Base-by-base conservation (phyloP, 2,329 filamentous ascomycete species). In the Phymatotrichopsis omnivora region DNA sequence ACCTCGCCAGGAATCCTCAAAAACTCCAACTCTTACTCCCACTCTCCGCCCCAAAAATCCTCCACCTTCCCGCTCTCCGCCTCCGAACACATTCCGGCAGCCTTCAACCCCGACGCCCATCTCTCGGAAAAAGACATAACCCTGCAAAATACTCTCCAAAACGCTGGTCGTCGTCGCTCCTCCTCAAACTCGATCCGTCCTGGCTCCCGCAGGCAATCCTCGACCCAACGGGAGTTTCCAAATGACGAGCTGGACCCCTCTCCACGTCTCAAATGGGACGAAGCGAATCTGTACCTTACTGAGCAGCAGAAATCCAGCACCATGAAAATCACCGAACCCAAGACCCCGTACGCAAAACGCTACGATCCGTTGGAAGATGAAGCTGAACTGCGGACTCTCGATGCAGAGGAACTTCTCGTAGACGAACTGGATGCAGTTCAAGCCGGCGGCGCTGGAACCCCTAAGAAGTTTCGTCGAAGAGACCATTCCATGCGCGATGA, bases 241-340 rank as follows among this genome's bases (percentile, higher is more conserved):
- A 63, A 69, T 14, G 73, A 76, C 39, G 37, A 46, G 24, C 39
- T 36, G 20, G 73, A 77, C 37, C 72, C 70, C 46, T 79, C 75
- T 47, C 81, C 83, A 53, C 80, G 86, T 52, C 72, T 98, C 57
- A 94, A 95, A 68, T 98, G 91, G 91, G 91, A 98, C 64, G 91
- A 98, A 69, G 91, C 85, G 34, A 98, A 98, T 62, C 74, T 98
- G 24, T 98, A 95, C 67, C 74, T 98, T 42, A 91, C 91, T 6
- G 91, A 98, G 68, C 89, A 96, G 65, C 85, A 96, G 66, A 87
- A 84, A 65, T 85, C 80, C 49, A 81, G 82, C 52, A 95, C 87
- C 48, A 98, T 98, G 91, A 98, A 96, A 72, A 98, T 98, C 55
- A 84, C 86, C 56, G 91, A 98, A 68, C 91, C 91, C 51, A 98